A percentile compares a stretch with the other conserved stretches of the same genome.
Evolutionary conservation across 352 stramenopile species (phyloP).

Genomic region (Globisporangium yorkense): DNA sequence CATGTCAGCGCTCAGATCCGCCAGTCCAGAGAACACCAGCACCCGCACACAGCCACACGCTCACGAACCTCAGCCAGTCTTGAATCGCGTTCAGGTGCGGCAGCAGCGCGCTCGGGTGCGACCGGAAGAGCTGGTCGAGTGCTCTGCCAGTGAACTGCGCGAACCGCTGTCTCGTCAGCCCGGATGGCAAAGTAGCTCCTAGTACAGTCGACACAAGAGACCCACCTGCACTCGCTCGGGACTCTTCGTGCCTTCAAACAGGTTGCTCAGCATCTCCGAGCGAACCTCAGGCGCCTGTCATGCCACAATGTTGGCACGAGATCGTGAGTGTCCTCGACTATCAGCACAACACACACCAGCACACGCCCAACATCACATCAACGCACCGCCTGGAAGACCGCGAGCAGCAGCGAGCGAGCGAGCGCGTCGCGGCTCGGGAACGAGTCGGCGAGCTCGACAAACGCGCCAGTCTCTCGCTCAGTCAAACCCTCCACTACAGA

Average conservation of each 20-base stretch:
- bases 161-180: too few species aligned
- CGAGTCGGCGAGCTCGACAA: neutral
- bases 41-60: neutral
- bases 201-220: too few species aligned
- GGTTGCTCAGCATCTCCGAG: constrained; percentile 35
- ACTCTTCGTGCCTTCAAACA: constrained; percentile 31
- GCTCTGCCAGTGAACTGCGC: constrained; percentile 13
- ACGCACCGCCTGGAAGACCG: constrained; percentile 15
- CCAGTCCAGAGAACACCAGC: constrained; percentile 2
- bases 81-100: constrained; percentile 50
- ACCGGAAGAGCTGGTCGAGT: constrained; percentile 18
- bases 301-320: neutral
- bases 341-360: neutral
- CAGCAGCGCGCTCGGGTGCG: constrained; percentile 25
- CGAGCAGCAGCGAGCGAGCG: constrained; percentile 12
- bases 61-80: constrained; percentile 57
- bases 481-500: neutral
- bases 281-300: constrained; percentile 44
- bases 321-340: too few species aligned
- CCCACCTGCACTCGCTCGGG: constrained; percentile 7
- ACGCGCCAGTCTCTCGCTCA: neutral
- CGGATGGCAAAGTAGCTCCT: too few species aligned
- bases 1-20: neutral
- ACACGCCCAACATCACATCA: neutral
- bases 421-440: constrained; percentile 5